These are phyloP conservation scores for Conticribra weissflogii DNA, from an alignment of 108 stramenopile genomes.

Conservation along the genomic window DNA sequence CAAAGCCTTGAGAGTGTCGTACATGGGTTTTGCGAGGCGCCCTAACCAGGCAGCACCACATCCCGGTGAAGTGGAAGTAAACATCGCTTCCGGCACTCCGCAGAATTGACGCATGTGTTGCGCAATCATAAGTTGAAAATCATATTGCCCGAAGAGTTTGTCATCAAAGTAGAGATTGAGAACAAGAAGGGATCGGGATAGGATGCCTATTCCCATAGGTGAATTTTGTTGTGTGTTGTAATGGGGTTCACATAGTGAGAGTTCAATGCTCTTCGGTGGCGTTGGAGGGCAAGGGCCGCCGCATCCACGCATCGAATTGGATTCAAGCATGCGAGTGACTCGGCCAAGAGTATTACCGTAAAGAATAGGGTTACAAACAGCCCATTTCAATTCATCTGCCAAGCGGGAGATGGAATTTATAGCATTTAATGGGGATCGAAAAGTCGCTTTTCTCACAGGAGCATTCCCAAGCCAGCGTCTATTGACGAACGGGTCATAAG, in stretches of 20 bases:
- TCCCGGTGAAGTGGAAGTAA: constrained; percentile 18
- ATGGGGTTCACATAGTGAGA: constrained; percentile 62
- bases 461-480: constrained; percentile 76
- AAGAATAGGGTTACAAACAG: constrained; percentile 62
- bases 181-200: constrained; percentile 72
- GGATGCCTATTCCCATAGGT: constrained; percentile 62
- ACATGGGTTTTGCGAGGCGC: constrained; percentile 76
- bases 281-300: constrained; percentile 14
- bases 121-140: constrained; percentile 52
- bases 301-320: constrained; percentile 41
- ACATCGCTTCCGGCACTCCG: constrained; percentile 47
- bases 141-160: constrained; percentile 69
- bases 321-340: constrained; percentile 62
- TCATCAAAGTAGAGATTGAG: constrained; percentile 88
- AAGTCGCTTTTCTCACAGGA: constrained; percentile 67
- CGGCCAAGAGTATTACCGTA: constrained; percentile 58
- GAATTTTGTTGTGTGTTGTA: constrained; percentile 23
- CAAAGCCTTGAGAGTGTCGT: constrained; percentile 75
- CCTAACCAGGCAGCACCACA: constrained; percentile 48
- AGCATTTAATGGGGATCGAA: constrained; percentile 38
- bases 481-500: constrained; percentile 79
- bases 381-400: constrained; percentile 64
- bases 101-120: constrained; percentile 64
- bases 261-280: constrained; percentile 8
- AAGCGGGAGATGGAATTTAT: constrained; percentile 43